A percentile compares a stretch with the other conserved stretches of the same genome.
Conservation (phyloP, 208 protist species). For the Leishmania lainsoni region DNA sequence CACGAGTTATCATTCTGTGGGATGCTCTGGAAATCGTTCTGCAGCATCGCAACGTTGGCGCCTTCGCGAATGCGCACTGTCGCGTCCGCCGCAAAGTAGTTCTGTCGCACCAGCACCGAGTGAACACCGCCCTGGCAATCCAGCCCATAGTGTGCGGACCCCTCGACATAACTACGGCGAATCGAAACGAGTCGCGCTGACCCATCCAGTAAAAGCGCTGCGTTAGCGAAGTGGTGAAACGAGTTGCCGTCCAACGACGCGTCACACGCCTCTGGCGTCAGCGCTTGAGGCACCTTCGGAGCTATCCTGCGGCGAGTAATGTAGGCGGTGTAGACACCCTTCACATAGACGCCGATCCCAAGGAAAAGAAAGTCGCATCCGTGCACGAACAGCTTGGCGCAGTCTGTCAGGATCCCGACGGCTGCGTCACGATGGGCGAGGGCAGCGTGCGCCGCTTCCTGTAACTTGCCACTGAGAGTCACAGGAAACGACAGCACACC, state of each 20-base stretch:
- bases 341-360: conserved; percentile 46
- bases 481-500: conserved; percentile 8
- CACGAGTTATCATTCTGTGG: conserved; percentile 57
- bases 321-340: conserved; percentile 26
- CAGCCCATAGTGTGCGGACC: conserved; percentile 83
- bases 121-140: conserved; percentile 57
- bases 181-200: conserved; percentile 57
- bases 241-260: conserved; percentile 13
- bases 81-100: conserved; percentile 57
- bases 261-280: conserved; percentile 12
- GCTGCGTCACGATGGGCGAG: conserved; percentile 20
- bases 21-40: conserved; percentile 67
- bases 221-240: conserved; percentile 64
- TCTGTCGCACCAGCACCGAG: conserved; percentile 56
- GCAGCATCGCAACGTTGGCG: conserved; percentile 52
- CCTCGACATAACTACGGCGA: conserved; percentile 45
- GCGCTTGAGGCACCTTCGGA: conserved; percentile 13
- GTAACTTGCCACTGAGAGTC: conserved; percentile 15
- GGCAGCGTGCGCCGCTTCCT: conserved; percentile 16
- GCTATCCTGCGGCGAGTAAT: not conserved
- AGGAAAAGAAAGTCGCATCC: conserved; percentile 56
- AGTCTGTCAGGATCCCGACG: conserved; percentile 66
- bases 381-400: conserved; percentile 38
- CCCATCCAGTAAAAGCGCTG: conserved; percentile 59
- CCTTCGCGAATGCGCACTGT: conserved; percentile 63